These are phyloP conservation scores for Xylaria flabelliformis DNA, from an alignment of 495 filamentous ascomycete genomes.

Conservation along the genomic window DNA sequence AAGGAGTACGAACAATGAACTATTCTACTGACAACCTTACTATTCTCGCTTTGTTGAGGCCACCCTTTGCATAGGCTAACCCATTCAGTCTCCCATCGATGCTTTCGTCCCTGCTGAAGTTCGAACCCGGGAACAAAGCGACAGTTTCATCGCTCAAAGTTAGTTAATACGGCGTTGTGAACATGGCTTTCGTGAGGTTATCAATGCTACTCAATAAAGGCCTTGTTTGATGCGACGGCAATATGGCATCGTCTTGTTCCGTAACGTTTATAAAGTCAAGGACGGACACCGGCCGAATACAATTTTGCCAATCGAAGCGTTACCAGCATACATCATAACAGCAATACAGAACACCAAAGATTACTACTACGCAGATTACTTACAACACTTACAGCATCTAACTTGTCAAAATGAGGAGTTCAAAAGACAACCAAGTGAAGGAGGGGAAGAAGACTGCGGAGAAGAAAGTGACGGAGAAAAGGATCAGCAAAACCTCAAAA, in stretches of 20 bases:
- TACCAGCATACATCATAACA: not conserved
- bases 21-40: not conserved
- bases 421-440: not conserved
- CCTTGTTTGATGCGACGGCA: not conserved
- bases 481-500: constrained; percentile 4
- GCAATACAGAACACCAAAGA: not conserved
- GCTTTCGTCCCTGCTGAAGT: constrained; percentile 22
- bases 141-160: not conserved
- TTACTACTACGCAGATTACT: not conserved
- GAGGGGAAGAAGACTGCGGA: constrained; percentile 7
- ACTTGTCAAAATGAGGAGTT: constrained; percentile 2
- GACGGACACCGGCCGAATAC: not conserved
- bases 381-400: constrained; percentile 8
- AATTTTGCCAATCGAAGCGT: not conserved
- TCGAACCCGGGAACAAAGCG: constrained; percentile 18
- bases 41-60: constrained; percentile 21
- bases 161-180: not conserved
- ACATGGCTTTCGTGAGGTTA: not conserved
- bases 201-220: constrained; percentile 11
- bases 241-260: constrained; percentile 12
- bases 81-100: constrained; percentile 11
- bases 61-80: constrained; percentile 12
- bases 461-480: constrained; percentile 3
- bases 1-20: constrained; percentile 3
- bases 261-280: constrained; percentile 10